A percentile compares a stretch with the other conserved stretches of the same genome.
Evolutionary conservation across 805 yeast species (phyloP).

Genomic region (Torulaspora gathmanii): DNA sequence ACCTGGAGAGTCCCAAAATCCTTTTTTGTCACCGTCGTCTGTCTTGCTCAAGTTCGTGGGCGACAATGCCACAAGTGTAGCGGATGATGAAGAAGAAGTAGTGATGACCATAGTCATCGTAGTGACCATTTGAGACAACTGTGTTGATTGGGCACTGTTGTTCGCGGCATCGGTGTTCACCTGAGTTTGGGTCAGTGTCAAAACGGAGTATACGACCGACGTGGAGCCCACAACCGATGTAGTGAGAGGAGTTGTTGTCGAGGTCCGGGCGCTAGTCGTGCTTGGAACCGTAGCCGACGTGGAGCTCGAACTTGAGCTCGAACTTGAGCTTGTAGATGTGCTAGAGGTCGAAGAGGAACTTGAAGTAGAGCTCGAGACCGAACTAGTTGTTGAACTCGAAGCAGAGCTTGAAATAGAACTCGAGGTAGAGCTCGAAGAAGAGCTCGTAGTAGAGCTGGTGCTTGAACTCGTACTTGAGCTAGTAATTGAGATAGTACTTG

Average conservation of each 20-base stretch:
- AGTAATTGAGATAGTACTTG: not conserved
- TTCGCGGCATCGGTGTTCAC: not conserved
- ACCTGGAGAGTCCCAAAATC: constrained; percentile 65
- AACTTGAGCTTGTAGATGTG: constrained; percentile 1
- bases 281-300: constrained; percentile 10
- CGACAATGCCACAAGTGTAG: constrained; percentile 9
- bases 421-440: not conserved
- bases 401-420: constrained; percentile 3
- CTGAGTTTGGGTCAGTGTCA: constrained; percentile 18
- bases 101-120: constrained; percentile 17
- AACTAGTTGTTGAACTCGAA: constrained; percentile 1
- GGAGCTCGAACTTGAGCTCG: constrained; percentile 1
- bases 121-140: not conserved
- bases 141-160: not conserved
- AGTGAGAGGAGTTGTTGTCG: constrained; percentile 9
- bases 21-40: constrained; percentile 17
- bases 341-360: constrained; percentile 1
- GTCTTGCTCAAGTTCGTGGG: constrained; percentile 4
- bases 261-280: not conserved
- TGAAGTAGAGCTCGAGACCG: not conserved
- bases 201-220: constrained; percentile 21
- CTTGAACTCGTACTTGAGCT: not conserved
- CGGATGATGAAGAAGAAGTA: constrained; percentile 14
- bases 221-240: constrained; percentile 15
- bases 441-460: not conserved